Evolutionary conservation across 2,329 filamentous ascomycete genomes (phyloP).

Genomic region (Penicillium sp.): DNA sequence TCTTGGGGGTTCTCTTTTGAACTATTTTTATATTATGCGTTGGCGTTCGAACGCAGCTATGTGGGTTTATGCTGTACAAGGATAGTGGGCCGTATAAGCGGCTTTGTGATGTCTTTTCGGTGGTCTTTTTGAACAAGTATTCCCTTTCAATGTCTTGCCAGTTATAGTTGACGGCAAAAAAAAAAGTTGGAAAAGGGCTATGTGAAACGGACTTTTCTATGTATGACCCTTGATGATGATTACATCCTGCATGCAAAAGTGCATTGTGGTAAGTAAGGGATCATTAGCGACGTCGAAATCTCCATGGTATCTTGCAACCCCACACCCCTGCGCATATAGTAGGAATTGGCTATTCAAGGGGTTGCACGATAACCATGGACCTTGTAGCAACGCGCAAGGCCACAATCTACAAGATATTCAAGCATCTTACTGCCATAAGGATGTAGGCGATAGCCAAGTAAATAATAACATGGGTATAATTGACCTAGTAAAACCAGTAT

Average conservation of each 20-base stretch:
- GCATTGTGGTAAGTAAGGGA: background rate
- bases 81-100: too few relatives aligned
- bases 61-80: background rate
- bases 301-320: background rate
- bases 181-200: too few relatives aligned
- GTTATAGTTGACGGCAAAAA: too few relatives aligned
- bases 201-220: too few relatives aligned
- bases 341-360: background rate
- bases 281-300: background rate
- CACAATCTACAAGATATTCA: background rate
- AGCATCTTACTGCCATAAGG: background rate
- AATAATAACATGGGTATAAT: slow-evolving; percentile 2
- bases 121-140: too few relatives aligned
- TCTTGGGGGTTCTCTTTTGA: background rate
- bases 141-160: too few relatives aligned
- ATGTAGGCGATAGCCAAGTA: background rate
- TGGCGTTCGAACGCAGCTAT: background rate
- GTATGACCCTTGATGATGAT: too few relatives aligned
- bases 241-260: background rate
- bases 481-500: background rate
- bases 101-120: too few relatives aligned
- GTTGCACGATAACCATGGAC: background rate
- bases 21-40: background rate
- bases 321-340: background rate
- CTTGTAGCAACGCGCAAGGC: too few relatives aligned